Conservation (phyloP, 2,329 filamentous ascomycete genomes). For the Bipolaris gigantea region DNA sequence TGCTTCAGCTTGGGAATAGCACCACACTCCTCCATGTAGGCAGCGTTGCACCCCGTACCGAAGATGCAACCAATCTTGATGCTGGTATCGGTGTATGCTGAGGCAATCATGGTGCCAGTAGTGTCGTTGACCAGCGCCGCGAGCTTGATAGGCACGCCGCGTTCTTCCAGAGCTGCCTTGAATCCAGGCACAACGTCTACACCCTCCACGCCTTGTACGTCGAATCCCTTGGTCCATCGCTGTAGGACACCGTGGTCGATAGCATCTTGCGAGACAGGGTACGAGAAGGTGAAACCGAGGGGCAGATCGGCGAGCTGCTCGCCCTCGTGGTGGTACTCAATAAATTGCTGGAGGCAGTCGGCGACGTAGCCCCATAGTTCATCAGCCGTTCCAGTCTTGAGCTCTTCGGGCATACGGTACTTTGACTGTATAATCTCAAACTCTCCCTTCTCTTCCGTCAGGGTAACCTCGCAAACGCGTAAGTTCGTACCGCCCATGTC, state of each 20-base stretch:
- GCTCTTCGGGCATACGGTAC: slow-evolving; percentile 91
- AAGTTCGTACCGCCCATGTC: slow-evolving; percentile 98
- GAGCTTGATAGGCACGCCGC: slow-evolving; percentile 86
- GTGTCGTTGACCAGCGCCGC: slow-evolving; percentile 97
- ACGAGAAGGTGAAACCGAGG: slow-evolving; percentile 95
- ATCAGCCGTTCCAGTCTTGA: slow-evolving; percentile 82
- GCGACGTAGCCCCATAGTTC: slow-evolving; percentile 96
- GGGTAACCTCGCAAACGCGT: slow-evolving; percentile 88
- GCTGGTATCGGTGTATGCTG: slow-evolving; percentile 88
- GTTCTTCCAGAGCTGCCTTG: slow-evolving; percentile 73
- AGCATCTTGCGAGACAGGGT: slow-evolving; percentile 89
- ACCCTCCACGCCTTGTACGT: slow-evolving; percentile 89
- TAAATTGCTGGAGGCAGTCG: slow-evolving; percentile 89
- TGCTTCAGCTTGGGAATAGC: slow-evolving; percentile 92
- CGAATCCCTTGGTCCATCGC: slow-evolving; percentile 97
- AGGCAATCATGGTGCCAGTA: slow-evolving; percentile 94
- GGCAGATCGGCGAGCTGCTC: slow-evolving; percentile 68
- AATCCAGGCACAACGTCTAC: slow-evolving; percentile 89
- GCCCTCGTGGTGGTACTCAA: slow-evolving; percentile 78
- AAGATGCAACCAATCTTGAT: slow-evolving; percentile 99
- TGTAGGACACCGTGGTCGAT: slow-evolving; percentile 92
- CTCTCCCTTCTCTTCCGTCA: slow-evolving; percentile 85
- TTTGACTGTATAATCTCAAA: slow-evolving; percentile 97
- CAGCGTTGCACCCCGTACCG: slow-evolving; percentile 95
- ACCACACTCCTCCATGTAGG: slow-evolving; percentile 93